These are phyloP conservation scores for Calonectria fujianensis DNA, from an alignment of 2,329 filamentous ascomycete genomes.

Conservation along the genomic window DNA sequence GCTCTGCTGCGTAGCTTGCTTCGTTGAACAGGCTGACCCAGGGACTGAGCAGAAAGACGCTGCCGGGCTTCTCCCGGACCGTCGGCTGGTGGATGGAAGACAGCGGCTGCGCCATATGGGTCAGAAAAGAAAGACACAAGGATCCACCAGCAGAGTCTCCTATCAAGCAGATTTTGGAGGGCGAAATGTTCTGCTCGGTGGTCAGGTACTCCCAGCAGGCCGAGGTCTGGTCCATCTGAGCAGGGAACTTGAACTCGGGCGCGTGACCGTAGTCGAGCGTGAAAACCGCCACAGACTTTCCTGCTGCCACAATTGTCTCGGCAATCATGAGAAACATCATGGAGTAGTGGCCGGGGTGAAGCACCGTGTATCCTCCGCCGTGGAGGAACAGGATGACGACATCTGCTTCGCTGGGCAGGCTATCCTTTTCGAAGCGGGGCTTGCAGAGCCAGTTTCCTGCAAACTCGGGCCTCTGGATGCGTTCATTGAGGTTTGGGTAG, in stretches of 20 bases:
- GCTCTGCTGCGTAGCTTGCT: neutral
- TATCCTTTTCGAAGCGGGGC: conserved; percentile 4
- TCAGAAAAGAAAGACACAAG: neutral
- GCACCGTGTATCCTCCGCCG: neutral
- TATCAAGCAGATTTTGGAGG: neutral
- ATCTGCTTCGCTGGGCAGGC: neutral
- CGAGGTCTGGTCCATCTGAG: neutral
- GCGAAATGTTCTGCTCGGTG: neutral
- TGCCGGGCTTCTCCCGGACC: neutral
- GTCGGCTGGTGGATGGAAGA: neutral
- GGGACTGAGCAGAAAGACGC: conserved; percentile 1
- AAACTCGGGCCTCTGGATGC: neutral
- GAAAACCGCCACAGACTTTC: neutral
- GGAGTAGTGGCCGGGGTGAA: neutral
- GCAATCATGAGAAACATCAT: neutral
- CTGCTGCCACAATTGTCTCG: neutral
- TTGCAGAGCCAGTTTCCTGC: conserved; percentile 12
- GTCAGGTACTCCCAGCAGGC: conserved; percentile 17
- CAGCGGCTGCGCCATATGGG: neutral
- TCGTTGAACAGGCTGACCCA: conserved; percentile 6
- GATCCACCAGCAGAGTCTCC: conserved; percentile 3
- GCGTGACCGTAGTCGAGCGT: neutral
- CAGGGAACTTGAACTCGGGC: conserved; percentile 14
- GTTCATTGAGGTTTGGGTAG: conserved; percentile 10
- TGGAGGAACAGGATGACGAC: neutral